Evolutionary conservation across 164 flowering plant genomes (phyloP).

Genomic region (Chloranthus sessilifolius): DNA sequence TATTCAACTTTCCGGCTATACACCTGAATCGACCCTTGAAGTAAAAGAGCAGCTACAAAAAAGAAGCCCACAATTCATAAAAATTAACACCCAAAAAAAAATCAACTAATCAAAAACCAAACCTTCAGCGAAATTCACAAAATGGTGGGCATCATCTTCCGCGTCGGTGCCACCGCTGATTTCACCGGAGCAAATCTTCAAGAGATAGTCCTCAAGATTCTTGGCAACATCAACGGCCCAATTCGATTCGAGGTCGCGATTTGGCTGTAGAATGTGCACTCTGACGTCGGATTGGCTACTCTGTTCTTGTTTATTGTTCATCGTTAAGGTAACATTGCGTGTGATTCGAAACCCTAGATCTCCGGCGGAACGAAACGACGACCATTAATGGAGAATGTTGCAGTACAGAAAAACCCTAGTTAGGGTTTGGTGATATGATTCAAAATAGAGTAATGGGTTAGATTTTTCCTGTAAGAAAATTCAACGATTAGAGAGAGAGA

Average conservation of each 20-base stretch:
- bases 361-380: too few species aligned
- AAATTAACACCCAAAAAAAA: background rate
- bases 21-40: constrained; percentile 94
- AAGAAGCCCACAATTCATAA: constrained; percentile 1
- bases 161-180: constrained; percentile 23
- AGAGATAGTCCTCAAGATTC: constrained; percentile 77
- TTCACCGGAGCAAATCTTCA: constrained; percentile 83
- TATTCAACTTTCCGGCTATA: constrained; percentile 94
- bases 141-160: constrained; percentile 31
- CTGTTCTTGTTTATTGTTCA: constrained; percentile 23
- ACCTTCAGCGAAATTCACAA: constrained; percentile 97
- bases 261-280: constrained; percentile 62
- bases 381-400: too few species aligned
- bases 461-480: too few species aligned
- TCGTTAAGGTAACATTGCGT: constrained; percentile 7
- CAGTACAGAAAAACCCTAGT: background rate
- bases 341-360: constrained; percentile 14
- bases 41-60: constrained; percentile 75
- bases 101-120: background rate
- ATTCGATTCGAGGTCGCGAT: constrained; percentile 77
- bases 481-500: background rate
- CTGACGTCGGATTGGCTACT: constrained; percentile 17
- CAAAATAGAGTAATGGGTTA: too few species aligned
- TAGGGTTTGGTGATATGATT: too few species aligned
- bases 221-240: constrained; percentile 84